Percentiles rank a stretch among this genome's conserved stretches.
Evolutionary conservation across 352 stramenopile genomes (phyloP).

Genomic region (Pythium oligandrum): DNA sequence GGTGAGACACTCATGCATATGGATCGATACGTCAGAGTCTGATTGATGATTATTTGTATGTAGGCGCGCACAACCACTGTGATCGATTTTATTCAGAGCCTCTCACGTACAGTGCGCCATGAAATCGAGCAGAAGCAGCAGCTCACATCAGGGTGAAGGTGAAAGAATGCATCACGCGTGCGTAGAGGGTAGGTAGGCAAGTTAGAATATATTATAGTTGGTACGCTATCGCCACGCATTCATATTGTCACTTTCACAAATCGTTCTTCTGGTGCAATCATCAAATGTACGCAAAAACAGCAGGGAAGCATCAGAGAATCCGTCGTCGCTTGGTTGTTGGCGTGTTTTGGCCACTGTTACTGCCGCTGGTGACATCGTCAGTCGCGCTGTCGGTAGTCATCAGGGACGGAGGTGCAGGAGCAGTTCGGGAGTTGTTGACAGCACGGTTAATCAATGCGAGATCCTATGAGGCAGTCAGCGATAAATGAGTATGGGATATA

Average conservation of each 20-base stretch:
- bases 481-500: constrained; percentile 1
- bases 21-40: not conserved
- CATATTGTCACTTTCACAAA: no score
- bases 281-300: no score
- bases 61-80: not conserved
- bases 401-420: constrained; percentile 7
- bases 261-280: no score
- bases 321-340: constrained; percentile 21
- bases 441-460: constrained; percentile 26
- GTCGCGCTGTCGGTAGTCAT: constrained; percentile 5
- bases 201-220: no score
- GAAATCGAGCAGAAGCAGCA: not conserved
- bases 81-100: not conserved
- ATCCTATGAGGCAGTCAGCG: constrained; percentile 13
- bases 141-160: not conserved
- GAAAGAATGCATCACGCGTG: no score
- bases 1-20: constrained; percentile 16
- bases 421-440: constrained; percentile 17
- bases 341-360: constrained; percentile 17
- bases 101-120: not conserved
- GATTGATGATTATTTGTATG: not conserved
- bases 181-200: no score
- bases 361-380: constrained; percentile 13
- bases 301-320: not conserved
- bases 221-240: no score